phyloP scores from a whole-genome alignment of 306 rosid genomes.

The Quercus dentata region DNA sequence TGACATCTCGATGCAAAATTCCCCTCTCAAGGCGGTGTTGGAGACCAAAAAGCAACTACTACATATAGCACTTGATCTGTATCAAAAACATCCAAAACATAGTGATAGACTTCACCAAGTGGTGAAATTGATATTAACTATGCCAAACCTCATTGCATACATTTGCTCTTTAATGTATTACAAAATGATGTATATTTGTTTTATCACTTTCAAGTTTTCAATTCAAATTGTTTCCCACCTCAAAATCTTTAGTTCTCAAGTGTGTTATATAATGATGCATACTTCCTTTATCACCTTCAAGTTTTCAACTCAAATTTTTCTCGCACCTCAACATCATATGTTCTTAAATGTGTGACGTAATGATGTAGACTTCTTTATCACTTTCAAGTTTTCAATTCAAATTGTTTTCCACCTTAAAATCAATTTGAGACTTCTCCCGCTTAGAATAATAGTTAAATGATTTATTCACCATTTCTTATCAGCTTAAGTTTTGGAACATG shows the following conservation, averaged over 20 bases:
- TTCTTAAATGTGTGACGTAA: not conserved
- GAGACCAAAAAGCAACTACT: conserved; percentile 72
- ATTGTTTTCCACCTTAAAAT: not conserved
- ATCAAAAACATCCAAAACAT: conserved; percentile 4
- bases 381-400: not conserved
- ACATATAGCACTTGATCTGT: conserved; percentile 79
- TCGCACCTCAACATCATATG: not conserved
- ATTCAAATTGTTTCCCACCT: not conserved
- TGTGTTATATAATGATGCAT: not conserved
- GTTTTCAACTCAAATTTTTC: not conserved
- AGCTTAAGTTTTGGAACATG: no score
- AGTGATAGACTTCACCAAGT: not conserved
- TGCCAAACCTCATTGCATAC: not conserved
- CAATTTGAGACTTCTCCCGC: not conserved
- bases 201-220: not conserved
- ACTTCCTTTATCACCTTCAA: not conserved
- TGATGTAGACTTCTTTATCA: not conserved
- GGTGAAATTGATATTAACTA: not conserved
- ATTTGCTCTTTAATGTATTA: not conserved
- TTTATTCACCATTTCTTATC: no score
- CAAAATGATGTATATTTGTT: not conserved
- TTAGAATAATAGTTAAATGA: no score
- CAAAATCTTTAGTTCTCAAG: not conserved
- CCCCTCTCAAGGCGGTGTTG: conserved; percentile 64
- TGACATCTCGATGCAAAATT: conserved; percentile 66